Base-by-base conservation (phyloP, 23 red algal species). In the Gracilaria caudata region DNA sequence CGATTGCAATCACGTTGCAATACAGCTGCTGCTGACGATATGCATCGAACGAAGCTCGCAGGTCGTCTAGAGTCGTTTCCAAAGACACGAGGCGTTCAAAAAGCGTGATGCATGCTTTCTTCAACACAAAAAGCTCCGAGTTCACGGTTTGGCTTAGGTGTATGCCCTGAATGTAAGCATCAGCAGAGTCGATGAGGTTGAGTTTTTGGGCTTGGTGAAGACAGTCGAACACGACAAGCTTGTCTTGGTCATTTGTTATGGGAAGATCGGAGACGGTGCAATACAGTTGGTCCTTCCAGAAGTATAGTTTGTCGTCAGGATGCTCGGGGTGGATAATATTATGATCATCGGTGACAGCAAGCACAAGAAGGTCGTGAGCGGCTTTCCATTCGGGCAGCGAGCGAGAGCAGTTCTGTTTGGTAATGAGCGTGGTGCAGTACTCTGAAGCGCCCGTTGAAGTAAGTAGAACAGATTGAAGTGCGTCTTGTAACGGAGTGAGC, bases 281-380 rank as follows among this genome's bases (percentile, higher is more conserved):
- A 65, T 65, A 65, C 60, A 65, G 60, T 16, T 65, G 60, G 32
- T 65, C 60, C 32, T 16, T 65, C 60, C 60, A 65, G 60, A 65
- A 65, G 29, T 65, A 65, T 16, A 65, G 7, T 12, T 65, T 8
- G 13, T 23, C 60, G 7, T 65, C 60, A 65, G 32, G 26, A 23
- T 65, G 26, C 26, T 28, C 60, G 13, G 60, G 60, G 29, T 65
- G n/a, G 25, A 65, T 32, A 13, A 19, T 19, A 10, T 13, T 54
- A 11, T 28, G 25, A 32, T 23, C 60, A 16, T 65, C 60, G 25
- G 25, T 65, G 26, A 65, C 60, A 65, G 60, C 60, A 19, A 65
- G 60, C 60, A 65, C 24, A 8, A 65, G 32, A 32, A 65, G 32
- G 8, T 65, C 8, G 14, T 65, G 60, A 30, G 60, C 60, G 32